Conservation (phyloP, 2,329 filamentous ascomycete species). For the Claviceps digitariae region DNA sequence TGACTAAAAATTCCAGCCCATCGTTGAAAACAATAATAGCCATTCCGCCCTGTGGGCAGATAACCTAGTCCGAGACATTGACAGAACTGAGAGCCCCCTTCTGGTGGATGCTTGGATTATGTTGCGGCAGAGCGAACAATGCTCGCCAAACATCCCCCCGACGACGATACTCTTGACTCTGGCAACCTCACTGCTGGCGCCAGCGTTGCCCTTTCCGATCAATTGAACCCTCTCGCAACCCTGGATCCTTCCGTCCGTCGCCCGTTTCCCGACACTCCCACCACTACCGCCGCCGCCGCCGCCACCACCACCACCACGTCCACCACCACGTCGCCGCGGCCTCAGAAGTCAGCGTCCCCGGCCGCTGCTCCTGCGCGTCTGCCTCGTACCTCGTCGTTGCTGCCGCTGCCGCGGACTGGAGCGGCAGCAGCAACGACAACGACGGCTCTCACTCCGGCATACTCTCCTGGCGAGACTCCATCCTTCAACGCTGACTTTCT, state of each 20-base stretch:
- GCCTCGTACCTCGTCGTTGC: conserved; percentile 30
- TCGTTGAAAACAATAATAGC: background rate
- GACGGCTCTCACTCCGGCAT: conserved; percentile 3
- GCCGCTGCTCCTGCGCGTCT: conserved; percentile 19
- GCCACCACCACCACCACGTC: conserved; percentile 1
- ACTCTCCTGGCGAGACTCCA: conserved; percentile 1
- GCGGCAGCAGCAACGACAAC: conserved; percentile 8
- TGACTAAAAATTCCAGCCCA: background rate
- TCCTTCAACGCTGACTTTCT: background rate
- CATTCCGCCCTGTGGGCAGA: background rate
- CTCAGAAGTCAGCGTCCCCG: conserved; percentile 15
- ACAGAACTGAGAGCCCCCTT: background rate
- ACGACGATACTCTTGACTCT: background rate
- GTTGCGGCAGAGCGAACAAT: background rate
- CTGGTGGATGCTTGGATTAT: background rate
- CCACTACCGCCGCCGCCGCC: background rate
- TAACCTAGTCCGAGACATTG: conserved; percentile 2
- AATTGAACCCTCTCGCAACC: background rate
- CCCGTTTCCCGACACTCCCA: conserved; percentile 1
- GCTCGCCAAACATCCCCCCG: background rate
- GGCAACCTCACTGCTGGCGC: background rate
- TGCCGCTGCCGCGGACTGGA: conserved; percentile 21
- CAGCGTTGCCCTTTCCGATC: background rate
- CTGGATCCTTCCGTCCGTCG: conserved; percentile 3
- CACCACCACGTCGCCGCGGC: conserved; percentile 8